A percentile compares a stretch with the other conserved stretches of the same genome.
Conservation (phyloP, 106 monocot species). For the Allium sativum region DNA sequence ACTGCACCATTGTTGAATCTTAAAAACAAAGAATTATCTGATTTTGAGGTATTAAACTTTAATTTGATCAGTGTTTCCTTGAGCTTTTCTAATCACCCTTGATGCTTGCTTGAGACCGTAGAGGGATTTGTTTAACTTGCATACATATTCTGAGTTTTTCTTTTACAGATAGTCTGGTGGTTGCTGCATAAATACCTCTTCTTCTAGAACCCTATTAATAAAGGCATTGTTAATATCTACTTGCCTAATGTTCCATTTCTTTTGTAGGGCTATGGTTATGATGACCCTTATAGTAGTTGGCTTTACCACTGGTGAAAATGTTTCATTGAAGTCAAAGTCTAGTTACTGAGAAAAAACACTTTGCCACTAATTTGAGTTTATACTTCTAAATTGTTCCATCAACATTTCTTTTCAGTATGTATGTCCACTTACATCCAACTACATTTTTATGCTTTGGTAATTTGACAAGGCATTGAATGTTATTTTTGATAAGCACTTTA, state of each 20-base stretch:
- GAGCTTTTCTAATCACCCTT: too few species aligned
- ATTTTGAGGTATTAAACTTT: too few species aligned
- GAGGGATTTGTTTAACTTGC: background rate
- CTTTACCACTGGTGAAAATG: constrained; percentile 7
- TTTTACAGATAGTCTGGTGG: background rate
- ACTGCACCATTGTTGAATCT: too few species aligned
- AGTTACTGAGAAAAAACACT: background rate
- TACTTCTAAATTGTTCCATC: background rate
- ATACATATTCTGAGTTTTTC: background rate
- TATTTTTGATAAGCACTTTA: too few species aligned
- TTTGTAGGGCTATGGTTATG: background rate
- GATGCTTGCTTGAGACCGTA: constrained; percentile 1
- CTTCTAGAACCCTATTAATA: background rate
- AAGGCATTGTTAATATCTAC: constrained; percentile 17
- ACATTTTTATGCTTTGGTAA: too few species aligned
- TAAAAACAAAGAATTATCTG: too few species aligned
- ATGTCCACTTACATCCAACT: too few species aligned
- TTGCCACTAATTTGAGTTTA: background rate
- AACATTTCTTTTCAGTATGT: too few species aligned
- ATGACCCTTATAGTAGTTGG: constrained; percentile 6
- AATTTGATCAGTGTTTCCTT: too few species aligned
- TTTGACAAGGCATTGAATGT: too few species aligned
- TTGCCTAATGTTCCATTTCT: background rate
- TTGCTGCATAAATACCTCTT: background rate
- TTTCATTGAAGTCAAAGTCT: constrained; percentile 10